Conservation (phyloP, 2,329 filamentous ascomycete species). For the Colletotrichum lini region DNA sequence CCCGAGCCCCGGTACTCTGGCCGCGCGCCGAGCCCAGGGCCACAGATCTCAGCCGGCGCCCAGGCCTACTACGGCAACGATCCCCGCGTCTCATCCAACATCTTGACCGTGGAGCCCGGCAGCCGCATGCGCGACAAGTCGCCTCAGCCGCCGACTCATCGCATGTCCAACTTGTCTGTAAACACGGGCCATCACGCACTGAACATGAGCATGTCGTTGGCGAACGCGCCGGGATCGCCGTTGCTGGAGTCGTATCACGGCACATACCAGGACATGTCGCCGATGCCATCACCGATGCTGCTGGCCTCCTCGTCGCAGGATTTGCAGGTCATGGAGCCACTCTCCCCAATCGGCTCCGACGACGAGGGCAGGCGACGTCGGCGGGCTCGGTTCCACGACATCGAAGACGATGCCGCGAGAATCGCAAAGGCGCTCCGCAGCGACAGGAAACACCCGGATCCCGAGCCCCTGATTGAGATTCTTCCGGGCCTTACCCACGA, state of each 20-base stretch:
- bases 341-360: constrained; percentile 68
- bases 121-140: constrained; percentile 58
- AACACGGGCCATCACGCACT: constrained; percentile 59
- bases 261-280: constrained; percentile 94
- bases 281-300: constrained; percentile 89
- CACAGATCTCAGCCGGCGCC: constrained; percentile 42
- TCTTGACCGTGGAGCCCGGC: constrained; percentile 60
- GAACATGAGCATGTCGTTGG: constrained; percentile 59
- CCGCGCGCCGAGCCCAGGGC: constrained; percentile 36
- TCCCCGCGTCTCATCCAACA: constrained; percentile 55
- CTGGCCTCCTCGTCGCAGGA: constrained; percentile 54
- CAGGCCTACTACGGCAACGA: constrained; percentile 53
- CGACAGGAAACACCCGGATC: constrained; percentile 71
- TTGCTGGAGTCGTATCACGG: constrained; percentile 93
- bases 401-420: constrained; percentile 81
- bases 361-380: constrained; percentile 64
- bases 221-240: constrained; percentile 81
- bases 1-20: constrained; percentile 33
- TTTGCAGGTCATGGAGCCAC: constrained; percentile 58
- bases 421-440: constrained; percentile 83
- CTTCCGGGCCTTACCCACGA: constrained; percentile 88
- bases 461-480: constrained; percentile 83
- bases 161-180: constrained; percentile 69
- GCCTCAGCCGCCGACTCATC: constrained; percentile 62
- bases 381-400: constrained; percentile 86